phyloP scores from a whole-genome alignment of 1,284 basidiomycete genomes.

The Cystobasidium slooffiae region DNA sequence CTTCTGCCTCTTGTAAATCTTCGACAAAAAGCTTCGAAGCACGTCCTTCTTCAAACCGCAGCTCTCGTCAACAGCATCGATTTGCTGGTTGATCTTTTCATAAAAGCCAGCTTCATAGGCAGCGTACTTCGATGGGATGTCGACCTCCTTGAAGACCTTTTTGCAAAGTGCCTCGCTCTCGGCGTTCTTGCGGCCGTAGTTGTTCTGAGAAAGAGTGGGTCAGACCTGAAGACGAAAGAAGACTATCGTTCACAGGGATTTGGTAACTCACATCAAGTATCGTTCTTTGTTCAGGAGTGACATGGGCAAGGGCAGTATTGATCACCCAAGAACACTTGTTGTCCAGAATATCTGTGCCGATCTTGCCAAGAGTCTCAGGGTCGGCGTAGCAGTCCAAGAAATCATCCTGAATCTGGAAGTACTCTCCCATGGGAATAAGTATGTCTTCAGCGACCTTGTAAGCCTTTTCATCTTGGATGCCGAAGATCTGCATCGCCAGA shows the following conservation, averaged over 20 bases:
- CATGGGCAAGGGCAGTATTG: conserved; percentile 77
- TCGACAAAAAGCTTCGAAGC: conserved; percentile 81
- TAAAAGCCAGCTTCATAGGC: conserved; percentile 80
- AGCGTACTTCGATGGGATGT: conserved; percentile 70
- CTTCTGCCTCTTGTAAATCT: conserved; percentile 87
- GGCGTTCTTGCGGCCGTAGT: conserved; percentile 84
- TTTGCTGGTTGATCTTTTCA: conserved; percentile 68
- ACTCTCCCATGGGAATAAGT: conserved; percentile 90
- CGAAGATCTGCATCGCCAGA: conserved; percentile 79
- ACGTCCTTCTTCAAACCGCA: conserved; percentile 74
- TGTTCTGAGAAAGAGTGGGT: conserved; percentile 62
- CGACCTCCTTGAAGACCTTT: conserved; percentile 73
- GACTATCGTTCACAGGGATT: neutral
- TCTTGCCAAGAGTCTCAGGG: conserved; percentile 91
- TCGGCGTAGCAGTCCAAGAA: conserved; percentile 91
- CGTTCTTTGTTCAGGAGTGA: conserved; percentile 68
- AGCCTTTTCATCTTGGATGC: conserved; percentile 70
- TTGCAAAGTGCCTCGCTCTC: conserved; percentile 73
- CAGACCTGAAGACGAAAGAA: neutral
- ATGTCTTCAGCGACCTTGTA: conserved; percentile 83
- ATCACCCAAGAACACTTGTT: conserved; percentile 99
- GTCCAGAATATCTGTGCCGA: conserved; percentile 97
- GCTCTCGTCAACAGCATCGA: conserved; percentile 70
- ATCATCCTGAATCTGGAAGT: conserved; percentile 99
- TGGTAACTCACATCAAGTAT: conserved; percentile 61